Conservation (phyloP, 805 yeast genomes). For the Wickerhamiella kurtzmanii region DNA sequence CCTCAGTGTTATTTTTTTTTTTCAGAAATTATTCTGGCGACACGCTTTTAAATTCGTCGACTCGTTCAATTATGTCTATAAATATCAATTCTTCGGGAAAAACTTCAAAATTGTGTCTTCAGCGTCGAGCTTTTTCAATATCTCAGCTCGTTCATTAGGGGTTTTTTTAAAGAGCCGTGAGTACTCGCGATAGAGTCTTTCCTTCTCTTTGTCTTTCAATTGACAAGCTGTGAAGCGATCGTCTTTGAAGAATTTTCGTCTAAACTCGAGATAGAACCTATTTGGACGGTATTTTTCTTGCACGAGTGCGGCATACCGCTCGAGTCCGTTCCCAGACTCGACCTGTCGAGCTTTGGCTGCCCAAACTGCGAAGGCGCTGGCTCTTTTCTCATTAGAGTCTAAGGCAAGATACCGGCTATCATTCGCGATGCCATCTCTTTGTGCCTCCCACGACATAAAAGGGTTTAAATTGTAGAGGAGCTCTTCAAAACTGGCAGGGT, state of each 20-base stretch:
- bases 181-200: conserved; percentile 29
- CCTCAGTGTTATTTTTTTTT: background rate
- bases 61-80: background rate
- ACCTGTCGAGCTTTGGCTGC: conserved; percentile 10
- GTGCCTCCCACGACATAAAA: conserved; percentile 36
- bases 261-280: conserved; percentile 30
- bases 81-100: background rate
- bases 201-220: conserved; percentile 28
- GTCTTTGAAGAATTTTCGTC: conserved; percentile 25
- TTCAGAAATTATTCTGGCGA: background rate
- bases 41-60: too few species aligned
- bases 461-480: conserved; percentile 30
- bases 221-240: conserved; percentile 18
- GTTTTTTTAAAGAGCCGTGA: background rate
- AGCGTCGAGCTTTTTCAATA: background rate
- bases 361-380: conserved; percentile 37
- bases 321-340: background rate
- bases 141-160: background rate
- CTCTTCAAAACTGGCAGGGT: conserved; percentile 21
- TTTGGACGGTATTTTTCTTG: conserved; percentile 20
- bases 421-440: conserved; percentile 29
- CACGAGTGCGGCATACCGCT: conserved; percentile 22
- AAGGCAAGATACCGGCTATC: conserved; percentile 32
- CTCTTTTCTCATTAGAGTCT: conserved; percentile 27
- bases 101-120: background rate